Base-by-base conservation (phyloP, 2,329 filamentous ascomycete genomes). In the Torrubiellomyces zombiae region DNA sequence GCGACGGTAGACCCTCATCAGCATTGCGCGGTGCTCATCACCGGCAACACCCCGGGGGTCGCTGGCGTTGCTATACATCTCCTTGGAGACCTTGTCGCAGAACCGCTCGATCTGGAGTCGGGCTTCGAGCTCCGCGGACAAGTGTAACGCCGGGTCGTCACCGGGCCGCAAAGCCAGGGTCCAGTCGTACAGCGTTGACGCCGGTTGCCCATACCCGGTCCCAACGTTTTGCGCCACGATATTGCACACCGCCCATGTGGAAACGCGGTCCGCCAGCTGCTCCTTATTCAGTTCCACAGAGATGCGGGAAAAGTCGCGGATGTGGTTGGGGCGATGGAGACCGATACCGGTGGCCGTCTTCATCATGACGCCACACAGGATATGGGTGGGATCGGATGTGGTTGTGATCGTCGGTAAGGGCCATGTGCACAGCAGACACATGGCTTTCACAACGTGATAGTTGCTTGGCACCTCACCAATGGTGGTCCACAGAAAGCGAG, bases 191-290 rank as follows among this genome's bases (percentile, higher is more conserved):
- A 75, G 59, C 25, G 71, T 81, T 22, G 77, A 79, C 5, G 79
- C 77, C 6, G 80, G 79, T 43, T 85, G 79, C 5, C 79, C 79
- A 39, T 83, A 81, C 12, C 79, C 79, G 4, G 80, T 86, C n/a
- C 77, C 78, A 21, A 85, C 69, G 28, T 71, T 74, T 40, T 86
- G 79, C 13, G 78, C 74, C 17, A 85, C 79, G 34, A 86, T 77
- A 43, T 89, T 89, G 55, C 78, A 82, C 4, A 81, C 75, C 2
- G 79, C 79, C 79, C 79, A 89, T 2, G 79, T 86, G 25, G 71
- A 70, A 21, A 85, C 68, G 18, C 80, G 65, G 42, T 89, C 79
- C 36, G 77, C 68, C 29, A 85, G 66, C 39, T 85, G 78, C 42
- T 85, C 78, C 39, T 75, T 75, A 38, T 78, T 76, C 19, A 86